Percentiles rank a stretch among this genome's conserved stretches.
Conservation (phyloP, 345 rosid genomes). For the sweet orange (Citrus sinensis) region DVS_A1.0 CM039169.1:3009501-3010000, state of each 20-base stretch:
- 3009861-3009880: slow-evolving; percentile 64
- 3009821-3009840: slow-evolving; percentile 52
- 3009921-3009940: neutral
- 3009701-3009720: slow-evolving; percentile 82
- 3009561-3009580: slow-evolving; percentile 55
- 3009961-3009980: neutral
- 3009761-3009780: slow-evolving; percentile 98
- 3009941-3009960: neutral
- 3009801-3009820: slow-evolving; percentile 38
- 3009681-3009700: slow-evolving; percentile 63
- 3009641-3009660: slow-evolving; percentile 57
- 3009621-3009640: slow-evolving; percentile 60
- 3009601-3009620: slow-evolving; percentile 86
- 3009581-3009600: slow-evolving; percentile 87
- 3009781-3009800: slow-evolving; percentile 73
- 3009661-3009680: slow-evolving; percentile 75
- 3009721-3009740: slow-evolving; percentile 90
- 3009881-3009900: slow-evolving; percentile 17
- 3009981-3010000: no score
- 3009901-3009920: neutral
- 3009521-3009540: slow-evolving; percentile 52
- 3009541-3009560: slow-evolving; percentile 49
- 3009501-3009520: slow-evolving; percentile 78
- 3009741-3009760: slow-evolving; percentile 92
- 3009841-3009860: slow-evolving; percentile 58